These are phyloP conservation scores for Rhodosporidiobolus odoratus DNA, from an alignment of 768 basidiomycete species.

Conservation along the genomic window DNA sequence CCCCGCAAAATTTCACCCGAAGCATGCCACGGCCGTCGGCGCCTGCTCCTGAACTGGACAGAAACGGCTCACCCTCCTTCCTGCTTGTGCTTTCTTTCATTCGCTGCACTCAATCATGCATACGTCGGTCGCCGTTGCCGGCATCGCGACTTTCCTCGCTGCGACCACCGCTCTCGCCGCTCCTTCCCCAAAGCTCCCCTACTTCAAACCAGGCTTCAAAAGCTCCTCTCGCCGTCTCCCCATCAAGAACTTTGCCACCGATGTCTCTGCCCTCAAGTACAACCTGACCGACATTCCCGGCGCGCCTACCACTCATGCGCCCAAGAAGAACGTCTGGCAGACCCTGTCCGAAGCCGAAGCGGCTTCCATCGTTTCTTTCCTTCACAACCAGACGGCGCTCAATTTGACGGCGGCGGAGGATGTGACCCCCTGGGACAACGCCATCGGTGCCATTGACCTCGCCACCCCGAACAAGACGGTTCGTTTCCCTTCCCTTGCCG, in stretches of 20 bases:
- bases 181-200: conserved; percentile 17
- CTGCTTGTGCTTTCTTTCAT: no score
- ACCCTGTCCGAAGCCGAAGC: conserved; percentile 27
- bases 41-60: no score
- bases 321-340: conserved; percentile 33
- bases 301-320: conserved; percentile 13
- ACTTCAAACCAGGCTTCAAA: no score
- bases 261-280: background rate
- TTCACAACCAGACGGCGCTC: conserved; percentile 33
- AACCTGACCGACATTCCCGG: background rate
- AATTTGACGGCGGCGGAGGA: conserved; percentile 35
- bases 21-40: no score
- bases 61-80: no score
- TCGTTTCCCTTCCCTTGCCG: background rate
- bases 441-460: conserved; percentile 31
- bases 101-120: no score
- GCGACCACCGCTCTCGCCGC: background rate
- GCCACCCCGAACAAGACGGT: conserved; percentile 36
- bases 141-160: conserved; percentile 2
- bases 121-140: background rate
- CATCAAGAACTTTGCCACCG: background rate
- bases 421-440: conserved; percentile 34
- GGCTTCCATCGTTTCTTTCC: conserved; percentile 33
- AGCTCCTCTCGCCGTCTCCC: background rate
- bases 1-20: no score